These are phyloP conservation scores for Trapa incisa DNA, from an alignment of 345 rosid species.

Conservation along the genomic window DNA sequence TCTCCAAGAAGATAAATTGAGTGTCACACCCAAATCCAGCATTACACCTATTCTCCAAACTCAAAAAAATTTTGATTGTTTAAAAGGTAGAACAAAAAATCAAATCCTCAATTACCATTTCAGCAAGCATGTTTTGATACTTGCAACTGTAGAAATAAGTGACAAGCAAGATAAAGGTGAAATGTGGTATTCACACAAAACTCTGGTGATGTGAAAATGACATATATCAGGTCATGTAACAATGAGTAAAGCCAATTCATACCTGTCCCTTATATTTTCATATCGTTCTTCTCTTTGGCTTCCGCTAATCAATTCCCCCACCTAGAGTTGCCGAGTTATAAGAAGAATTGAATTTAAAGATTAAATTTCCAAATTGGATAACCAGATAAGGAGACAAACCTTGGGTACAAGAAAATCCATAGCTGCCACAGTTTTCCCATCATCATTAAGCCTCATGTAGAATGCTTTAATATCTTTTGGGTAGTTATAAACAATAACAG, in stretches of 20 bases:
- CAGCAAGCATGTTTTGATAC: too few relatives aligned
- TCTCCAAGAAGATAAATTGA: too few relatives aligned
- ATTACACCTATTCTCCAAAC: not conserved
- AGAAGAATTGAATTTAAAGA: not conserved
- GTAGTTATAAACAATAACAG: conserved; percentile 83
- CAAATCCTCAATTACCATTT: too few relatives aligned
- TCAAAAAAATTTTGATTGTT: not conserved
- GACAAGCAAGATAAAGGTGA: too few relatives aligned
- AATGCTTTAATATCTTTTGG: conserved; percentile 94
- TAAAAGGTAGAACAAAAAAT: too few relatives aligned
- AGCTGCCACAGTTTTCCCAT: conserved; percentile 79
- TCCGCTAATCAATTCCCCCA: conserved; percentile 93
- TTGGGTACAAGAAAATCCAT: conserved; percentile 96
- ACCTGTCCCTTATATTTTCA: conserved; percentile 61
- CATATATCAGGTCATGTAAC: too few relatives aligned
- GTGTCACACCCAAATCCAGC: too few relatives aligned
- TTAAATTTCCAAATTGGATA: not conserved
- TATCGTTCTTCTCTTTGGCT: conserved; percentile 95
- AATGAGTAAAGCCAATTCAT: not conserved
- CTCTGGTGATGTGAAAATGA: too few relatives aligned
- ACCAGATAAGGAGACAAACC: conserved; percentile 24
- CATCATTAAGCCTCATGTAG: conserved; percentile 93
- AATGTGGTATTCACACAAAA: too few relatives aligned
- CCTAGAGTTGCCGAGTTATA: conserved; percentile 24
- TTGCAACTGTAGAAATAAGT: too few relatives aligned